phyloP scores from a whole-genome alignment of 106 monocot species.

The Dendrobium officinale region DNA sequence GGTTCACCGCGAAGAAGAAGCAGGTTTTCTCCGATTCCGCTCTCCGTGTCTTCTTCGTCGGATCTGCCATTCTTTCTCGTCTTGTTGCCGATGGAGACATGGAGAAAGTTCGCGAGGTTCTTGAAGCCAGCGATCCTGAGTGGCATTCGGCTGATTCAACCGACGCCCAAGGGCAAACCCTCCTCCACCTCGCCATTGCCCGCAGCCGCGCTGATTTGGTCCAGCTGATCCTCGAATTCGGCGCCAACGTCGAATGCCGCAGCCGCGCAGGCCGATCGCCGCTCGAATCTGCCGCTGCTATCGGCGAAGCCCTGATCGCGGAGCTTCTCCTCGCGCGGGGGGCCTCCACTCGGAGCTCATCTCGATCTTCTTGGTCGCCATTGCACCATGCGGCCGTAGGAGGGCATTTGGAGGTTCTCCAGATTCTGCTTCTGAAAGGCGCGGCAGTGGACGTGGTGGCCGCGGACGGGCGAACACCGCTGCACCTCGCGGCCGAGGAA shows the following conservation, averaged over 20 bases:
- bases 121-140: conserved; percentile 35
- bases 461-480: conserved; percentile 31
- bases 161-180: conserved; percentile 17
- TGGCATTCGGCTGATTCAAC: conserved; percentile 34
- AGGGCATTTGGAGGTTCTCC: conserved; percentile 29
- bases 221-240: conserved; percentile 43
- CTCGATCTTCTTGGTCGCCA: conserved; percentile 15
- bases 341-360: conserved; percentile 13
- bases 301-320: conserved; percentile 25
- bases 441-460: conserved; percentile 18
- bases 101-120: conserved; percentile 28
- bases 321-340: conserved; percentile 34
- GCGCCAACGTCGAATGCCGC: conserved; percentile 22
- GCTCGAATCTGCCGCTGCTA: conserved; percentile 30
- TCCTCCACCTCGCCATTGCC: conserved; percentile 33
- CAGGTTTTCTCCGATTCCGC: conserved; percentile 42
- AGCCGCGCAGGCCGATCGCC: conserved; percentile 27
- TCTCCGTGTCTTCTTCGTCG: conserved; percentile 29
- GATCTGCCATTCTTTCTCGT: conserved; percentile 30
- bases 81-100: conserved; percentile 26
- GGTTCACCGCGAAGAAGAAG: conserved; percentile 49
- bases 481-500: conserved; percentile 34
- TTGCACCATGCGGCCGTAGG: conserved; percentile 31
- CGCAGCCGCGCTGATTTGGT: conserved; percentile 31
- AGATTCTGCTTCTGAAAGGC: conserved; percentile 33